phyloP scores from a whole-genome alignment of 2,329 filamentous ascomycete species.

The Lasiodiplodia sp. region DNA sequence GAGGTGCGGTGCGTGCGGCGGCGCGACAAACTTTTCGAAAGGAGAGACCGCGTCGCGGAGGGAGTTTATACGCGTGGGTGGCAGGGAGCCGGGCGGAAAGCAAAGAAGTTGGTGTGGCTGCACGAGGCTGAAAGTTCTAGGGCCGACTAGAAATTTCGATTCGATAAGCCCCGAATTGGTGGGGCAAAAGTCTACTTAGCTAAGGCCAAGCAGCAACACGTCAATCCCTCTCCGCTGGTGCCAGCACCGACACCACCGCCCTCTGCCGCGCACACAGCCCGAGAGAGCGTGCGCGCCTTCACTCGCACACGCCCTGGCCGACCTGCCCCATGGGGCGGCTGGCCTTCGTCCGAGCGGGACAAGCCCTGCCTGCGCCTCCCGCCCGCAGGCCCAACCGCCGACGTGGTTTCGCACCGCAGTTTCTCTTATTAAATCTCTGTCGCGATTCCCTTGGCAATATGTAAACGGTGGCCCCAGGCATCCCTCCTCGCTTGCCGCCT shows the following conservation, averaged over 20 bases:
- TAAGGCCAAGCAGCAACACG: slow-evolving; percentile 23
- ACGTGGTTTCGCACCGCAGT: slow-evolving; percentile 11
- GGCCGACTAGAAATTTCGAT: slow-evolving; percentile 21
- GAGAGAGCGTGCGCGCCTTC: background rate
- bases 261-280: background rate
- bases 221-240: slow-evolving; percentile 12
- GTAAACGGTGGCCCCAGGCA: slow-evolving; percentile 9
- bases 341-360: background rate
- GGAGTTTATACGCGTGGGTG: slow-evolving; percentile 25
- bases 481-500: slow-evolving; percentile 11
- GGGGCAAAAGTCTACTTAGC: slow-evolving; percentile 9
- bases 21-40: slow-evolving; percentile 25
- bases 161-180: slow-evolving; percentile 18
- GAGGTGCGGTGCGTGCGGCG: slow-evolving; percentile 5
- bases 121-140: slow-evolving; percentile 28
- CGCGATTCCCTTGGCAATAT: slow-evolving; percentile 10
- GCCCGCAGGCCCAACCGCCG: background rate
- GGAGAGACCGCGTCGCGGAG: background rate
- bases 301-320: background rate
- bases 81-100: slow-evolving; percentile 19
- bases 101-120: slow-evolving; percentile 25
- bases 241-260: background rate
- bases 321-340: slow-evolving; percentile 6
- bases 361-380: background rate
- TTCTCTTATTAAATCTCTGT: slow-evolving; percentile 20